Base-by-base conservation (phyloP, 208 protist species). In the Leishmania tropica region DNA sequence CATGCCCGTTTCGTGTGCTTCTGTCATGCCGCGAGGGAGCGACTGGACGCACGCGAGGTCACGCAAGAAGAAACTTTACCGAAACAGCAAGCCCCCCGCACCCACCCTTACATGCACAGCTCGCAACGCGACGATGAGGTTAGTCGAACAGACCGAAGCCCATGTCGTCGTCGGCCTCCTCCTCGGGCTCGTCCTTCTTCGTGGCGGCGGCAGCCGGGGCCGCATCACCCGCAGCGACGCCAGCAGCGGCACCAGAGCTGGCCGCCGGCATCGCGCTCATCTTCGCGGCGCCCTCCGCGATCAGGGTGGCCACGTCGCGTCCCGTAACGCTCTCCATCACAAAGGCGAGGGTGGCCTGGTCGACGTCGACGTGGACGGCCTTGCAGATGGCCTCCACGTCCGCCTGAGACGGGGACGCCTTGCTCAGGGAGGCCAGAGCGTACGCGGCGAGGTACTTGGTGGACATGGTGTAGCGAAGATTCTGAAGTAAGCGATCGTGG, bases 361-460 rank as follows among this genome's bases (percentile, higher is more conserved):
- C 93, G 60, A 96, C 86, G 40, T 86, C 80, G 76, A 93, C 84
- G 87, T 87, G 77, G 53, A 93, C 93, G 64, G 95, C 81, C 85
- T 95, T 92, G 92, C 95, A 94, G 85, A 98, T 96, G 53, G 83
- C 85, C 90, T 95, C 89, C 74, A 98, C 88, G 76, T 98, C 93
- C 70, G 87, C 90, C 56, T 88, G 79, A 78, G 89, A 93, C 51
- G 96, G 96, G 70, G 79, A 80, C 67, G 91, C 84, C 67, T 97
- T 96, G 84, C 73, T 77, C 31, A 98, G 93, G 47, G 90, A 95
- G 75, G 91, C 92, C 75, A 98, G 87, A 64, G 96, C 92, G 91
- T 97, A 98, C 70, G 96, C 96, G 82, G 96, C 95, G 86, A 98
- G 89, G 93, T 97, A 96, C 84, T 96, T 98, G 85, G 95, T 90